Evolutionary conservation across 2,329 filamentous ascomycete species (phyloP).

Genomic region (Pseudocercospora macadamiae): DNA sequence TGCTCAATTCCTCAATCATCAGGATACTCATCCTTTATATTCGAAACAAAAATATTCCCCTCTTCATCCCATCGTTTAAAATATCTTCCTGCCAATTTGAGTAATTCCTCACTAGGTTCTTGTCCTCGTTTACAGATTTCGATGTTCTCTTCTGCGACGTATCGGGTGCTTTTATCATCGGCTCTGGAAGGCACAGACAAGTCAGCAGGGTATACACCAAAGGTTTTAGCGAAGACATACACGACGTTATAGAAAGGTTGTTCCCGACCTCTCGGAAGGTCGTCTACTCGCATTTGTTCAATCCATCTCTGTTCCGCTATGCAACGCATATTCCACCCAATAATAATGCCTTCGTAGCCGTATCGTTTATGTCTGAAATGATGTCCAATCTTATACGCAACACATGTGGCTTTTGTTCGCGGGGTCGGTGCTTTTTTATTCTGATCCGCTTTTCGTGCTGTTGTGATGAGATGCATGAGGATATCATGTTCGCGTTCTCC

Average conservation of each 20-base stretch:
- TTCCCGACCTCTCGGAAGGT: slow-evolving; percentile 59
- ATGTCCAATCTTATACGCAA: slow-evolving; percentile 75
- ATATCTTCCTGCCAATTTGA: slow-evolving; percentile 75
- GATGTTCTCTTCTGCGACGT: slow-evolving; percentile 83
- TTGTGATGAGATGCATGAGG: slow-evolving; percentile 57
- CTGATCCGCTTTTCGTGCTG: slow-evolving; percentile 60
- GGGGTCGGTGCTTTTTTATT: slow-evolving; percentile 51
- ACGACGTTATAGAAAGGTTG: slow-evolving; percentile 85
- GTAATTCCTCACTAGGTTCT: slow-evolving; percentile 60
- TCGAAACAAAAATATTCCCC: slow-evolving; percentile 76
- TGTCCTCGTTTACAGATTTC: slow-evolving; percentile 48
- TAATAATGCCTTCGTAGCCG: slow-evolving; percentile 77
- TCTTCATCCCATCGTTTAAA: slow-evolving; percentile 82
- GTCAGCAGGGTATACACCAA: slow-evolving; percentile 62
- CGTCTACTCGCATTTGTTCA: slow-evolving; percentile 64
- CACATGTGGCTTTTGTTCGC: slow-evolving; percentile 7
- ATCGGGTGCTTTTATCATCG: slow-evolving; percentile 69
- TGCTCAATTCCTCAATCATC: slow-evolving; percentile 70
- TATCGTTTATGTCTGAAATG: slow-evolving; percentile 84
- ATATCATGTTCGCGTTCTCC: slow-evolving; percentile 57
- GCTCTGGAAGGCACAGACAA: slow-evolving; percentile 54
- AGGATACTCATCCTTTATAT: slow-evolving; percentile 79
- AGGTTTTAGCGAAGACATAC: slow-evolving; percentile 70
- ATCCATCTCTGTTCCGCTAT: slow-evolving; percentile 65
- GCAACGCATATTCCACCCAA: slow-evolving; percentile 76